A percentile compares a stretch with the other conserved stretches of the same genome.
Conservation (phyloP, 768 basidiomycete species). For the Amanita rimosa region DNA sequence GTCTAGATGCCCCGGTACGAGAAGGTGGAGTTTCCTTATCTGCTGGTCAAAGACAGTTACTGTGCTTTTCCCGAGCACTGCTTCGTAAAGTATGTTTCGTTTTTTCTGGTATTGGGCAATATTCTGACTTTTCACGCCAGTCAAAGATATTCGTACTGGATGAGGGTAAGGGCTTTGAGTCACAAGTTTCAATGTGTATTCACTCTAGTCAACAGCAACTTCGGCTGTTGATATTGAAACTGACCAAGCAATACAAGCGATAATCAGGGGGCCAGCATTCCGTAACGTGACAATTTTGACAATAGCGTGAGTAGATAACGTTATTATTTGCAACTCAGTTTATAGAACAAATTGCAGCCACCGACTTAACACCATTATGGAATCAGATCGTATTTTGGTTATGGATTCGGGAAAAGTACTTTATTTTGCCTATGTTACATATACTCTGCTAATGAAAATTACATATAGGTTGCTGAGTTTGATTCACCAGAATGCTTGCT, state of each 20-base stretch:
- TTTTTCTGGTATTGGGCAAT: background rate
- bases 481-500: conserved; percentile 61
- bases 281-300: conserved; percentile 73
- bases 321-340: background rate
- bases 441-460: background rate
- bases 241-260: conserved; percentile 79
- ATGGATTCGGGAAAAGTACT: conserved; percentile 64
- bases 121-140: conserved; percentile 18
- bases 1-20: conserved; percentile 60
- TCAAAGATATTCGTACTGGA: conserved; percentile 88
- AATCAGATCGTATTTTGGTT: conserved; percentile 74
- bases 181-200: conserved; percentile 4
- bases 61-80: conserved; percentile 84
- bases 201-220: conserved; percentile 39
- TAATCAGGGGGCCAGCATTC: conserved; percentile 75
- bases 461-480: conserved; percentile 59
- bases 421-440: background rate
- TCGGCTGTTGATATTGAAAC: conserved; percentile 88
- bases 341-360: conserved; percentile 31
- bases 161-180: conserved; percentile 43
- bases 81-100: conserved; percentile 46
- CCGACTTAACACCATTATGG: conserved; percentile 74
- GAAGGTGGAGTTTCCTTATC: conserved; percentile 80
- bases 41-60: conserved; percentile 75
- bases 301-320: conserved; percentile 51